Evolutionary conservation across 768 basidiomycete species (phyloP), one percentile per base, ranked within the genome.

Genomic region (Trametes sanguinea): DNA sequence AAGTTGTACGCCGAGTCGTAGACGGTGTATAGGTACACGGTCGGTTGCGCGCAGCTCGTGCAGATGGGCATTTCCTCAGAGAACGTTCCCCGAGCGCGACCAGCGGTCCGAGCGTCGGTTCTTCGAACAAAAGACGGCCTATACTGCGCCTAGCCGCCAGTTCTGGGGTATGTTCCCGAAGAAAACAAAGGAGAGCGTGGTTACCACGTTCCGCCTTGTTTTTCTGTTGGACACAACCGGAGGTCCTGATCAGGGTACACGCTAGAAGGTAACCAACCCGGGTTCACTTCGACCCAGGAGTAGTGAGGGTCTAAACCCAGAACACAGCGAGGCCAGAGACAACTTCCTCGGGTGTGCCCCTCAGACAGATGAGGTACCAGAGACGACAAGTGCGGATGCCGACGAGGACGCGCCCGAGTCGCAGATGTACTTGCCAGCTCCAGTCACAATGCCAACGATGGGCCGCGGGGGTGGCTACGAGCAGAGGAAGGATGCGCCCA

Each of bases 1-100:
- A 93, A 79, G 70, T 94, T 94, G 69, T 89, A 78, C 7, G 83
- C 84, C 4, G 90, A 87, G 67, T 89, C 80, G 72, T 95, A 94
- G 59, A 92, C 81, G 0, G 92, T 94, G 74, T 94, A 94, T 16
- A 94, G 81, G 68, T 85, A 85, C 0, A 83, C 77, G 13, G 83
- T 78, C n/a, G 83, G 79, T 16, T 75, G 76, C 0, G 90, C 86
- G 70, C 93, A 95, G 47, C 77, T 84, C 30, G 86, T 92, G 76
- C 92, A 95, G 64, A 94, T 85, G 16, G 91, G 87, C 91, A 93
- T 92, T 50, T 16, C 45, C 50, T 29, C 13, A 27, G 29, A 27
- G 29, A 51, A 22, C n/a, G 10, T 11, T 42, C 11, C 27, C 29
- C 33, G 33, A 43, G 22, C 17, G 33, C 29, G 32, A 43, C 29